A percentile compares a stretch with the other conserved stretches of the same genome.
phyloP scores from a whole-genome alignment of 805 yeast species.

The Hanseniaspora jakobsenii region DNA sequence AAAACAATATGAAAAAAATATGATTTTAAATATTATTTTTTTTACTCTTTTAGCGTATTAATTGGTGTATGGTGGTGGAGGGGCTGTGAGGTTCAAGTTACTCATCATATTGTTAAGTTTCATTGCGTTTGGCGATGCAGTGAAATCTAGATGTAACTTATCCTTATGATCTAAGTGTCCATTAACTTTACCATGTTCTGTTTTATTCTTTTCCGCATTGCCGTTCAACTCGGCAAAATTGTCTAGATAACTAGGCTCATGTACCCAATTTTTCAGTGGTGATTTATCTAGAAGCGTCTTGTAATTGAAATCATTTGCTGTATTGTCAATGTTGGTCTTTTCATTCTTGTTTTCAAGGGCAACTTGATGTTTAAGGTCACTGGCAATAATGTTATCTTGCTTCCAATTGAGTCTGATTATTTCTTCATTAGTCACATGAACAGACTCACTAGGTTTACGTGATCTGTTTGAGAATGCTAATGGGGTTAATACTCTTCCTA shows the following conservation, averaged over 20 bases:
- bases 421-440: background rate
- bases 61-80: too few relatives aligned
- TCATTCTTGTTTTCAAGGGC: background rate
- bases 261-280: conserved; percentile 10
- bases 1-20: too few relatives aligned
- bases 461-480: background rate
- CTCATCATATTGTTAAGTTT: too few relatives aligned
- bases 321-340: background rate
- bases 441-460: background rate
- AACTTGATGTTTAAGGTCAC: background rate
- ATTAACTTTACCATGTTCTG: background rate
- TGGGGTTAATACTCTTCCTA: conserved; percentile 9
- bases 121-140: background rate
- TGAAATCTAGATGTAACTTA: too few relatives aligned
- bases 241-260: background rate
- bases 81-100: too few relatives aligned
- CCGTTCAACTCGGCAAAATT: background rate
- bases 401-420: conserved; percentile 11
- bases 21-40: too few relatives aligned
- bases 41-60: too few relatives aligned
- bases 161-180: too few relatives aligned
- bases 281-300: conserved; percentile 6
- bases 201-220: background rate
- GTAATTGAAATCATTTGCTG: background rate
- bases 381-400: background rate